Evolutionary conservation across 345 rosid species (phyloP), one percentile per base, ranked within the genome.

Genomic region (Erucastrum elatum): DNA sequence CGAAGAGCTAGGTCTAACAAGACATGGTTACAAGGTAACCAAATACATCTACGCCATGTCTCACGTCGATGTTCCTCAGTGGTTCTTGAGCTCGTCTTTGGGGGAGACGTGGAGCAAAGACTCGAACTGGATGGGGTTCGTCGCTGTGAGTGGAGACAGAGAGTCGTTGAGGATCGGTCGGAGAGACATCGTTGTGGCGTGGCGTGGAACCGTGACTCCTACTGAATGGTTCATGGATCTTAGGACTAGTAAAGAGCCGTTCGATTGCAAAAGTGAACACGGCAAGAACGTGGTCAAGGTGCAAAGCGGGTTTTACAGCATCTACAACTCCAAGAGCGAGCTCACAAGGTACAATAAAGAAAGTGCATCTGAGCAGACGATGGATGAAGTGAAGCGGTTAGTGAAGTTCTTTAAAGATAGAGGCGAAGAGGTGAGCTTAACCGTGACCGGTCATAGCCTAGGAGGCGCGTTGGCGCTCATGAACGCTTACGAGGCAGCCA

Each of bases 51-150:
- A 88, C 55, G 90, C 89, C 0, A 87, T 90, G 94, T 90, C 92
- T 4, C 88, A 74, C 61, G 89, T 90, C 0, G 87, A 87, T 37
- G 85, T 90, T 61, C 92, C 92, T 3, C 67, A 78, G 8, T 90
- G 92, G 94, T 73, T 90, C 63, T 83, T 82, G 44, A 82, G 68
- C 33, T 76, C 90, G 0, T 4, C 82, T 33, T 6, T 85, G 79
- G 85, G 87, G 35, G 53, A n/a, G 26, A 76, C 82, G n/a, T 90
- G 94, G 94, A 88, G 94, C 82, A 90, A 82, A 72, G 92, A 90
- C 64, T 90, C 94, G 6, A 90, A 88, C 59, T 90, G 91, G 92
- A 88, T 86, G 89, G 94, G 92, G 0, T 85, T 82, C 37, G 88
- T 90, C 0, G 90, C 88, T 0, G 89, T 88, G 6, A 87, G 90